A percentile compares a stretch with the other conserved stretches of the same genome.
Conservation (phyloP, 352 stramenopile genomes). For the Pythium sp. region DNA sequence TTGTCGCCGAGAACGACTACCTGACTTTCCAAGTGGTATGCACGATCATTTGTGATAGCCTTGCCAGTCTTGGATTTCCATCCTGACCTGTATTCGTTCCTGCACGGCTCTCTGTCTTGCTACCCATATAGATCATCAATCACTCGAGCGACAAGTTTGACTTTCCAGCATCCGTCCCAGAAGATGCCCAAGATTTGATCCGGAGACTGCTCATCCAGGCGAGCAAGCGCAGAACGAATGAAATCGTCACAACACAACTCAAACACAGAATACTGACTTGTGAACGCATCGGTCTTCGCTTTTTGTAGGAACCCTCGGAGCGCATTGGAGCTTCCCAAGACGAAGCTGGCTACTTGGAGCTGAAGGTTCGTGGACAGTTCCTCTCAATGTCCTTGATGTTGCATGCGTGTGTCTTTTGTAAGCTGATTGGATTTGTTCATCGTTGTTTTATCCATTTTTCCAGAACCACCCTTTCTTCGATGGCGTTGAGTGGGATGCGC, state of each 20-base stretch:
- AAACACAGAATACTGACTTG: not conserved
- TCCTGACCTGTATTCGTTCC: not conserved
- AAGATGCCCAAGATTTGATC: conserved; percentile 70
- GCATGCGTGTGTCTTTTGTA: not conserved
- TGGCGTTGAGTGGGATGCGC: conserved; percentile 67
- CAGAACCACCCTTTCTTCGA: conserved; percentile 81
- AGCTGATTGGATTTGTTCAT: conserved; percentile 1
- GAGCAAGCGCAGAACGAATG: not conserved
- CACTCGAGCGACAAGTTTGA: conserved; percentile 77
- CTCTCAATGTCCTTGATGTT: not conserved
- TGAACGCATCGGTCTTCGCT: not conserved
- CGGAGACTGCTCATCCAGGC: conserved; percentile 73
- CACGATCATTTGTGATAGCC: not conserved
- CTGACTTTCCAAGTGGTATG: conserved; percentile 88
- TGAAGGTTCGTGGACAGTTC: conserved; percentile 43
- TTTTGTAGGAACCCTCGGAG: conserved; percentile 39
- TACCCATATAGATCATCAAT: conserved; percentile 60
- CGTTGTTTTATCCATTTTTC: not conserved
- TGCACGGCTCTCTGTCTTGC: not conserved
- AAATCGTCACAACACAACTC: not conserved
- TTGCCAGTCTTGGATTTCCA: not conserved
- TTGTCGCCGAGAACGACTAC: conserved; percentile 90
- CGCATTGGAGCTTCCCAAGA: conserved; percentile 71
- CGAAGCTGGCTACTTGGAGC: conserved; percentile 57
- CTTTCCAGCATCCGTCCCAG: conserved; percentile 65